A percentile compares a stretch with the other conserved stretches of the same genome.
These are phyloP conservation scores for Podospora pseudoanserina DNA, from an alignment of 495 filamentous ascomycete genomes.

Conservation along the genomic window DNA sequence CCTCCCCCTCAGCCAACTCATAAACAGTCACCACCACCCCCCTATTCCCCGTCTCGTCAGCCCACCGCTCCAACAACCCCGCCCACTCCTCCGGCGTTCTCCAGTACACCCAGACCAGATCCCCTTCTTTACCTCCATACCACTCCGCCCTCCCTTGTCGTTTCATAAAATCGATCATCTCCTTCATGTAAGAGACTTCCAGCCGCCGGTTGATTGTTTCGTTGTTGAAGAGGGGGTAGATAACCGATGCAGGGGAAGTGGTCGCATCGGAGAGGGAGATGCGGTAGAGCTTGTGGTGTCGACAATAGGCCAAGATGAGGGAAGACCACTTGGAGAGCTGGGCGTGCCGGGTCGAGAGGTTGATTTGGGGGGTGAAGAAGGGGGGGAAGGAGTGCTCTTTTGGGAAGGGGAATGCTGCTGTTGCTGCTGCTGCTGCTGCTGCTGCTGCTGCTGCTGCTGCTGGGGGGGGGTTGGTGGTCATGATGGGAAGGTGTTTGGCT, in stretches of 20 bases:
- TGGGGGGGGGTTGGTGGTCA: background rate
- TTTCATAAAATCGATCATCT: constrained; percentile 71
- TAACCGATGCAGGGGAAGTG: background rate
- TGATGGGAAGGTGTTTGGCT: background rate
- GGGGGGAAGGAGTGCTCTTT: constrained; percentile 63
- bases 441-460: too few relatives aligned
- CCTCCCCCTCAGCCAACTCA: constrained; percentile 46
- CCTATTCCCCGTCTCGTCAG: constrained; percentile 47
- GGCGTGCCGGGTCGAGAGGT: constrained; percentile 65
- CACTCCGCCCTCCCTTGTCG: constrained; percentile 68
- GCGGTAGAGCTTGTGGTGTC: constrained; percentile 66
- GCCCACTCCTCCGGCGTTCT: constrained; percentile 50
- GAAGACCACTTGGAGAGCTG: constrained; percentile 81
- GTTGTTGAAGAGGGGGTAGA: constrained; percentile 53
- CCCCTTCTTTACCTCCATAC: constrained; percentile 35
- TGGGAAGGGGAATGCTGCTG: constrained; percentile 42
- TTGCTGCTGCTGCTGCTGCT: too few relatives aligned
- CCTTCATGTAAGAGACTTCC: constrained; percentile 56
- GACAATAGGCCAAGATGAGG: constrained; percentile 83
- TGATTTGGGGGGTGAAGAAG: constrained; percentile 78
- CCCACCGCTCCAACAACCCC: constrained; percentile 42
- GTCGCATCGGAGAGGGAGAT: constrained; percentile 56
- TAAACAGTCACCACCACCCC: constrained; percentile 48
- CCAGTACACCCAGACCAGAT: constrained; percentile 47
- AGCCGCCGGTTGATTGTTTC: constrained; percentile 52